Evolutionary conservation across 768 basidiomycete species (phyloP).

Genomic region (Sporobolomyces roseus): DNA sequence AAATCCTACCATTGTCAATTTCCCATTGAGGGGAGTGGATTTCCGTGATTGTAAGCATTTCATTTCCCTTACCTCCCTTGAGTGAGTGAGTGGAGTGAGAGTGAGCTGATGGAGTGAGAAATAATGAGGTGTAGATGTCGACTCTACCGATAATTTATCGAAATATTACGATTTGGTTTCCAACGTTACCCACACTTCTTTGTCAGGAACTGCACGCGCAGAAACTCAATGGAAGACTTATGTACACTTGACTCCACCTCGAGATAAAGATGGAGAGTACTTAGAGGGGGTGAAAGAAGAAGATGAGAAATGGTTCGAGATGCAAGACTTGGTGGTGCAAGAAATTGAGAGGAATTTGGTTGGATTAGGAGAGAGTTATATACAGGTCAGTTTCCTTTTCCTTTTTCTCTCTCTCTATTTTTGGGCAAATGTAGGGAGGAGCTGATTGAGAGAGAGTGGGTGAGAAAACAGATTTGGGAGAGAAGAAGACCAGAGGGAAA

Average conservation of each 20-base stretch:
- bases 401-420: not conserved
- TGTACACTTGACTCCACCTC: slow-evolving; percentile 59
- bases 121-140: slow-evolving; percentile 55
- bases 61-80: slow-evolving; percentile 6
- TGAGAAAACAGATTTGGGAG: slow-evolving; percentile 34
- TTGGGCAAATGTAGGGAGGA: no score
- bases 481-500: slow-evolving; percentile 18
- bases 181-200: slow-evolving; percentile 90
- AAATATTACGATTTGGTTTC: slow-evolving; percentile 89
- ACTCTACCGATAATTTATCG: slow-evolving; percentile 58
- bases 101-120: no score
- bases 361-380: slow-evolving; percentile 89
- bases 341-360: slow-evolving; percentile 98
- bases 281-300: slow-evolving; percentile 53
- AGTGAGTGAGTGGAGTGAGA: no score
- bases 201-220: slow-evolving; percentile 89
- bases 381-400: slow-evolving; percentile 62
- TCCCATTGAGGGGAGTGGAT: slow-evolving; percentile 89
- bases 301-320: slow-evolving; percentile 93
- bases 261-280: slow-evolving; percentile 21
- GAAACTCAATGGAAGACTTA: slow-evolving; percentile 92
- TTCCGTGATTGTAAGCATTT: slow-evolving; percentile 74
- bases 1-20: slow-evolving; percentile 98
- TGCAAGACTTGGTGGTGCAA: slow-evolving; percentile 93
- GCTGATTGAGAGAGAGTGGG: no score